phyloP scores from a whole-genome alignment of 2,329 filamentous ascomycete species.

The Exserohilum turcica region DNA sequence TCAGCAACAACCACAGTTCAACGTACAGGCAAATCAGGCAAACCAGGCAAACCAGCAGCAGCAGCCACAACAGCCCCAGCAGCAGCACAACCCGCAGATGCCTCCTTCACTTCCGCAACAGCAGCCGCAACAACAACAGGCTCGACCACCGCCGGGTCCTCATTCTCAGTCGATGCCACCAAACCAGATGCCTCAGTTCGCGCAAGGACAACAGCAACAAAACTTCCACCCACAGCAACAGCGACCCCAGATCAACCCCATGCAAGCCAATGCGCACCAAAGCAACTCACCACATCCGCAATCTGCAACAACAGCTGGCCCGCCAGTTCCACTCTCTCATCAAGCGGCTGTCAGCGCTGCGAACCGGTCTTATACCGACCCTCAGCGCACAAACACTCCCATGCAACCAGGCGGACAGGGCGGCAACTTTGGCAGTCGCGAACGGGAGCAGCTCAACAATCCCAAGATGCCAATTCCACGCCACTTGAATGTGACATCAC shows the following conservation, averaged over 20 bases:
- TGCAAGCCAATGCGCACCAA: conserved; percentile 43
- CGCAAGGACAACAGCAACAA: conserved; percentile 37
- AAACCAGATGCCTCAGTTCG: conserved; percentile 34
- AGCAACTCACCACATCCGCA: conserved; percentile 47
- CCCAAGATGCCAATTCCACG: conserved; percentile 84
- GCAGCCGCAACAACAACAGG: conserved; percentile 22
- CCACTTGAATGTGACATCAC: conserved; percentile 72
- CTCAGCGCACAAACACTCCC: conserved; percentile 43
- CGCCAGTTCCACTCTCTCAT: conserved; percentile 50
- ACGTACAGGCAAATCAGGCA: conserved; percentile 31
- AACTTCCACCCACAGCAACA: conserved; percentile 39
- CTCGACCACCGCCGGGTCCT: conserved; percentile 36
- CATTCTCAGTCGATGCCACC: conserved; percentile 38
- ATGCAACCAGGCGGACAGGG: conserved; percentile 38
- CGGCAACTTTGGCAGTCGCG: conserved; percentile 43
- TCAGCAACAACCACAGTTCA: conserved; percentile 24
- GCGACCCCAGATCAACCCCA: conserved; percentile 46
- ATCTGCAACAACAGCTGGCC: conserved; percentile 41
- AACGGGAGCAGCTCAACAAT: conserved; percentile 52
- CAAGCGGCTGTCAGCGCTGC: conserved; percentile 53
- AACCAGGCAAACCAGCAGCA: conserved; percentile 28
- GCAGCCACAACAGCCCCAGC: conserved; percentile 27
- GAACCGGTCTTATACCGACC: conserved; percentile 46
- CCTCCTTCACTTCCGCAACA: conserved; percentile 30
- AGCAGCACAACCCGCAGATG: conserved; percentile 27